Conservation (phyloP, 371 early-diverging fungal genomes). For the Circinella minor region DNA sequence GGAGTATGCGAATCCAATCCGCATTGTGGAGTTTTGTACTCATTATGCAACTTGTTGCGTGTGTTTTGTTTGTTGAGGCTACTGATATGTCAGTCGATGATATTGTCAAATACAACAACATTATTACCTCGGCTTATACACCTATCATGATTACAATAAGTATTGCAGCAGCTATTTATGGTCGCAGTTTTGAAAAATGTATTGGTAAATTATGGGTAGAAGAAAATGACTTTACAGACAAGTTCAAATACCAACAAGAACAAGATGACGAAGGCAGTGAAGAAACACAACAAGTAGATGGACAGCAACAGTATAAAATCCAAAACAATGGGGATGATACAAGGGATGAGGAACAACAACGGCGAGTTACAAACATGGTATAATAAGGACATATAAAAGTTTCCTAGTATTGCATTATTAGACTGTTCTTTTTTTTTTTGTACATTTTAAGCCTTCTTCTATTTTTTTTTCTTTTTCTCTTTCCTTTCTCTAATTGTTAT, state of each 20-base stretch:
- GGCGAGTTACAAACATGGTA: too few species aligned
- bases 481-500: too few species aligned
- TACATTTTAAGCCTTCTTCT: too few species aligned
- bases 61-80: conserved; percentile 42
- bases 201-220: conserved; percentile 15
- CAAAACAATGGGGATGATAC: too few species aligned
- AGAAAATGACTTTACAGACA: conserved; percentile 21
- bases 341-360: too few species aligned
- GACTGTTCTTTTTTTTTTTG: too few species aligned
- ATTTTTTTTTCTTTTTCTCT: too few species aligned
- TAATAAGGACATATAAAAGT: too few species aligned
- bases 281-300: background rate
- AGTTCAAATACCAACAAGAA: conserved; percentile 2
- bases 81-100: conserved; percentile 33
- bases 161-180: conserved; percentile 9
- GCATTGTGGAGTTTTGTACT: conserved; percentile 40
- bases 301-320: too few species aligned
- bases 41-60: conserved; percentile 38
- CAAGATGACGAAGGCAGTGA: background rate
- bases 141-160: conserved; percentile 18
- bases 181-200: background rate
- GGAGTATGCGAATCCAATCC: conserved; percentile 25
- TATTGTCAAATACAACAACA: conserved; percentile 36
- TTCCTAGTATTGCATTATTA: too few species aligned
- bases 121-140: conserved; percentile 24